A percentile compares a stretch with the other conserved stretches of the same genome.
Conservation (phyloP, 2,329 filamentous ascomycete genomes). For the Microdochium paspali region DNA sequence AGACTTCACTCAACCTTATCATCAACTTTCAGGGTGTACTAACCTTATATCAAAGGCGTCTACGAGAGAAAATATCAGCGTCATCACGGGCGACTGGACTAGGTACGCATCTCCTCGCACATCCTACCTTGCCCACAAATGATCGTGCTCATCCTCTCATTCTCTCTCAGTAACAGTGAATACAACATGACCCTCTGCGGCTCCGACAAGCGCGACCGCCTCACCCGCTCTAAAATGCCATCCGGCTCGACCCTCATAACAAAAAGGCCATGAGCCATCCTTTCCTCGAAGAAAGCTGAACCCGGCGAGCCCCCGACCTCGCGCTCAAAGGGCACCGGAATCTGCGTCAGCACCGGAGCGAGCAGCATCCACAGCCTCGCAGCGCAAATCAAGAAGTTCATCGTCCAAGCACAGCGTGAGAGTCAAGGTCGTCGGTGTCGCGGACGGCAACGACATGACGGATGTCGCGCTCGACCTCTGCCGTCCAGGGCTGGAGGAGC, state of each 20-base stretch:
- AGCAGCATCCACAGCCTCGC: slow-evolving; percentile 9
- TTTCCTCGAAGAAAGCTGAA: slow-evolving; percentile 14
- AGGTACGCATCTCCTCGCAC: not conserved
- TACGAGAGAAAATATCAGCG: slow-evolving; percentile 25
- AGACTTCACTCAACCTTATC: not conserved
- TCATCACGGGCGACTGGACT: slow-evolving; percentile 3
- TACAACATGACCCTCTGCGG: not conserved
- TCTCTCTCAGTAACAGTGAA: not conserved
- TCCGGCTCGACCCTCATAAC: slow-evolving; percentile 7
- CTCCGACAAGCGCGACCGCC: not conserved
- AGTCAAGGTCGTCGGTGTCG: slow-evolving; percentile 22
- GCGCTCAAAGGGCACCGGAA: slow-evolving; percentile 9
- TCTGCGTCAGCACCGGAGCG: slow-evolving; percentile 17
- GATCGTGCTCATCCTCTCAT: not conserved
- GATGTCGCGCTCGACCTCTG: slow-evolving; percentile 14
- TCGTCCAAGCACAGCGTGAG: slow-evolving; percentile 11
- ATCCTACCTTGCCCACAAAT: not conserved
- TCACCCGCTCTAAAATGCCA: slow-evolving; percentile 2
- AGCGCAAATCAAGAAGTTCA: not conserved
- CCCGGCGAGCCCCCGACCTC: slow-evolving; percentile 11
- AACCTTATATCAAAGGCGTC: slow-evolving; percentile 15
- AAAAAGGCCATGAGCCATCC: slow-evolving; percentile 1
- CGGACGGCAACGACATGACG: slow-evolving; percentile 23
- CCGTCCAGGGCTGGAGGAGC: slow-evolving; percentile 12
- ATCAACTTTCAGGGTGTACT: not conserved